Conservation (phyloP, 805 yeast genomes). For the Yarrowia osloensis region DNA sequence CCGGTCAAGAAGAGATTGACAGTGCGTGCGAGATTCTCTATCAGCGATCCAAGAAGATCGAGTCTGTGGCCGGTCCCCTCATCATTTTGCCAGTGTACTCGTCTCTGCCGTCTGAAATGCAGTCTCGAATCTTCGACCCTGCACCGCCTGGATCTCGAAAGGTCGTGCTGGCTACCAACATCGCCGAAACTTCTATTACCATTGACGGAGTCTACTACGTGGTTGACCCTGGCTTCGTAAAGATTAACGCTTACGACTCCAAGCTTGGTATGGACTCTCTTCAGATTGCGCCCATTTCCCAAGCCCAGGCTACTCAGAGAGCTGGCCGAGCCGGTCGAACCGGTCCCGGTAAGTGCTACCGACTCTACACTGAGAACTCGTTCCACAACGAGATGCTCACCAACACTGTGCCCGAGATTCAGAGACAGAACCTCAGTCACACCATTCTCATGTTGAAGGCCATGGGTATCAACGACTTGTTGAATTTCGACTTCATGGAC, state of each 20-base stretch:
- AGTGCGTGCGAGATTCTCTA: slow-evolving; percentile 70
- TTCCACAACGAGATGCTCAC: slow-evolving; percentile 73
- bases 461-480: slow-evolving; percentile 78
- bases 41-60: slow-evolving; percentile 67
- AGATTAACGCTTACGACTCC: slow-evolving; percentile 87
- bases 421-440: slow-evolving; percentile 75
- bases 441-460: slow-evolving; percentile 77
- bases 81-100: slow-evolving; percentile 88
- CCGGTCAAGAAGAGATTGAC: slow-evolving; percentile 97
- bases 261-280: slow-evolving; percentile 85
- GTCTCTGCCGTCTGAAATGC: slow-evolving; percentile 82
- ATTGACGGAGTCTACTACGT: slow-evolving; percentile 95
- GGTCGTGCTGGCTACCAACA: slow-evolving; percentile 91
- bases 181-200: slow-evolving; percentile 95
- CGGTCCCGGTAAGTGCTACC: slow-evolving; percentile 92
- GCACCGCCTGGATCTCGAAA: slow-evolving; percentile 79
- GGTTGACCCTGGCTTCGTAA: slow-evolving; percentile 92
- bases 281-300: slow-evolving; percentile 83
- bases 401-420: slow-evolving; percentile 89
- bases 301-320: slow-evolving; percentile 94
- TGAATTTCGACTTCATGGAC: slow-evolving; percentile 88
- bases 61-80: slow-evolving; percentile 59
- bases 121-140: slow-evolving; percentile 78
- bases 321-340: slow-evolving; percentile 99
- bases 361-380: slow-evolving; percentile 83